These are phyloP conservation scores for Luffa acutangula DNA, from an alignment of 306 rosid species.

Conservation along the genomic window DNA sequence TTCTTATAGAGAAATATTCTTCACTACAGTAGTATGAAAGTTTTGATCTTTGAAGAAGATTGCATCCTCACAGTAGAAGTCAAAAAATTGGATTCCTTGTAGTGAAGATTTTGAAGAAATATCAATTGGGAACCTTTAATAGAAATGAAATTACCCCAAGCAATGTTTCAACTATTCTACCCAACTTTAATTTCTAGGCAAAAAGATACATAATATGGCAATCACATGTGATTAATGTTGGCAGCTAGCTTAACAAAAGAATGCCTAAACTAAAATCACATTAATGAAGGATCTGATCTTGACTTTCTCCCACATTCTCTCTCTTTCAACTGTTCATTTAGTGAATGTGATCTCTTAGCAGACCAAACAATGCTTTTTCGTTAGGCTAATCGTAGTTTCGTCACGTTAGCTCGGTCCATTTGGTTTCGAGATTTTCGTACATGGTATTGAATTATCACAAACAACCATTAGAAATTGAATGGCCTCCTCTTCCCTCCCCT, in stretches of 20 bases:
- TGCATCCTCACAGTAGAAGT: background rate
- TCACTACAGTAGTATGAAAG: background rate
- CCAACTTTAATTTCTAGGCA: background rate
- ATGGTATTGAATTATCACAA: background rate
- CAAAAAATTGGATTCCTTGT: background rate
- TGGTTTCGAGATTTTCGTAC: background rate
- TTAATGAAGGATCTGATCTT: background rate
- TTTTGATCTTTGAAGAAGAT: background rate
- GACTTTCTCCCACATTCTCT: background rate
- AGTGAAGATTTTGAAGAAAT: background rate
- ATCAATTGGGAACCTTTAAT: background rate
- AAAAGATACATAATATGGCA: background rate
- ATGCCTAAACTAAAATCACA: background rate
- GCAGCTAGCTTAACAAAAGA: background rate
- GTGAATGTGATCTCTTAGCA: background rate
- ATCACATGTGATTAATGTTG: slow-evolving; percentile 1
- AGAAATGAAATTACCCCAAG: background rate
- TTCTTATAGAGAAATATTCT: background rate
- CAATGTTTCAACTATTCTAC: background rate
- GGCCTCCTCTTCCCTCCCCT: background rate
- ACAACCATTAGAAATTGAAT: background rate
- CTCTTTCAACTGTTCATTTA: background rate
- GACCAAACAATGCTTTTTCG: background rate
- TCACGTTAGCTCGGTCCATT: background rate
- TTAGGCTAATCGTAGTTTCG: background rate